Evolutionary conservation across 1,139 yeast species (phyloP).

Genomic region (Pneumocystis canis): DNA sequence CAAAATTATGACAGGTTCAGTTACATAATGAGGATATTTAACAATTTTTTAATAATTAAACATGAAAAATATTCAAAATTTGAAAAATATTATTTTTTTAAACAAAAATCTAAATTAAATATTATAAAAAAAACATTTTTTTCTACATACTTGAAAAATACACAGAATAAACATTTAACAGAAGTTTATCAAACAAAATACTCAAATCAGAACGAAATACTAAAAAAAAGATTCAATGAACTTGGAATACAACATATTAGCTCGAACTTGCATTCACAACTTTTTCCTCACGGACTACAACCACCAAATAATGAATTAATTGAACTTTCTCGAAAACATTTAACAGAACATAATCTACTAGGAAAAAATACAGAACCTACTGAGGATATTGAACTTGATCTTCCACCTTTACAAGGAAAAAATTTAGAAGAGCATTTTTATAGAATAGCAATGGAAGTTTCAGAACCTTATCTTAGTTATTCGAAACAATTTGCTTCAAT

Average conservation of each 20-base stretch:
- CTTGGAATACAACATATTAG: conserved; percentile 63
- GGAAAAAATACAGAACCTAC: conserved; percentile 62
- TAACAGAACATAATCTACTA: conserved; percentile 48
- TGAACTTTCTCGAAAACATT: conserved; percentile 46
- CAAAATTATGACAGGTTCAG: neutral
- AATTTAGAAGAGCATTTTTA: conserved; percentile 75
- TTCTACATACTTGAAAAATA: neutral
- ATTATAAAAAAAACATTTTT: neutral
- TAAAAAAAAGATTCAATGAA: conserved; percentile 20
- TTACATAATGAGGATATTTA: neutral
- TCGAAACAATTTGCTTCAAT: conserved; percentile 30
- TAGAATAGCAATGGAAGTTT: conserved; percentile 44
- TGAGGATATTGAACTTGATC: conserved; percentile 44
- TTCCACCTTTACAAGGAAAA: conserved; percentile 59
- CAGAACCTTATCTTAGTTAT: conserved; percentile 47
- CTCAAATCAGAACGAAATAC: neutral
- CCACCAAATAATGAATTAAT: conserved; percentile 29
- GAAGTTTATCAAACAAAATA: neutral
- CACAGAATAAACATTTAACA: neutral
- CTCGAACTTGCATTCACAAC: conserved; percentile 38
- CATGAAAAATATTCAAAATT: neutral
- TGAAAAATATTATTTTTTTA: neutral
- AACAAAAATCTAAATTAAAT: neutral
- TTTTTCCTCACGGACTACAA: conserved; percentile 36
- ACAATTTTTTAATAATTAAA: neutral